A percentile compares a stretch with the other conserved stretches of the same genome.
Evolutionary conservation across 2,329 filamentous ascomycete species (phyloP).

Genomic region (Domatiomyces catenatus): DNA sequence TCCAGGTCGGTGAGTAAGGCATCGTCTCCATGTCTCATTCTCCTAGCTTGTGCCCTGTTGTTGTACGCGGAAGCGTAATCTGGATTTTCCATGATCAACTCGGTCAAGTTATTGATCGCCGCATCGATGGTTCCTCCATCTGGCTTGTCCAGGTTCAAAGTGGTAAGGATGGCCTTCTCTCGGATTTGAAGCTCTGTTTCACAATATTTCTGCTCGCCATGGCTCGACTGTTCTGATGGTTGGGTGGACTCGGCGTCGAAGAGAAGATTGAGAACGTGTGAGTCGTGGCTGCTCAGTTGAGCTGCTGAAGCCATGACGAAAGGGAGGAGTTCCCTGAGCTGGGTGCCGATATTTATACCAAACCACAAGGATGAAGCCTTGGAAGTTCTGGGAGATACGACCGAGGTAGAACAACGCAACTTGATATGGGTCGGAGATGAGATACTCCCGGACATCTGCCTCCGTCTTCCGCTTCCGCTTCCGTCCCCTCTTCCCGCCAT

Average conservation of each 20-base stretch:
- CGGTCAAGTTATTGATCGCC: constrained; percentile 26
- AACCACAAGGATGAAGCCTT: not conserved
- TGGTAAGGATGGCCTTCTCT: constrained; percentile 24
- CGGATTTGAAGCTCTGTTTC: constrained; percentile 19
- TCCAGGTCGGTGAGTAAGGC: constrained; percentile 5
- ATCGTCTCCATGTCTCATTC: constrained; percentile 23
- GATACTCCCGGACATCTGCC: not conserved
- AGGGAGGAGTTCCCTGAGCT: not conserved
- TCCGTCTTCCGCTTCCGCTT: not conserved
- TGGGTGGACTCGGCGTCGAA: constrained; percentile 27
- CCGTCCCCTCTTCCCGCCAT: not conserved
- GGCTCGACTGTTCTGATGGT: not conserved
- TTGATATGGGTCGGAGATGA: not conserved
- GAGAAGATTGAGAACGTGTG: constrained; percentile 31
- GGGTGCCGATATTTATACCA: not conserved
- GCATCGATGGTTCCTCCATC: constrained; percentile 18
- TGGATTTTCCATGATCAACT: constrained; percentile 29
- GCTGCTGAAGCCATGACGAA: not conserved
- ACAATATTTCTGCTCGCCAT: constrained; percentile 20
- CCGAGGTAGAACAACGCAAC: not conserved
- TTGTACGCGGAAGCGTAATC: constrained; percentile 39
- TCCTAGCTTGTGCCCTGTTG: constrained; percentile 39
- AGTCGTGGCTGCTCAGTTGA: constrained; percentile 28
- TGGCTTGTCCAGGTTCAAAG: constrained; percentile 17
- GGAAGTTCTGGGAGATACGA: not conserved